Evolutionary conservation across 2,329 filamentous ascomycete genomes (phyloP).

Genomic region (Apiospora aurea): DNA sequence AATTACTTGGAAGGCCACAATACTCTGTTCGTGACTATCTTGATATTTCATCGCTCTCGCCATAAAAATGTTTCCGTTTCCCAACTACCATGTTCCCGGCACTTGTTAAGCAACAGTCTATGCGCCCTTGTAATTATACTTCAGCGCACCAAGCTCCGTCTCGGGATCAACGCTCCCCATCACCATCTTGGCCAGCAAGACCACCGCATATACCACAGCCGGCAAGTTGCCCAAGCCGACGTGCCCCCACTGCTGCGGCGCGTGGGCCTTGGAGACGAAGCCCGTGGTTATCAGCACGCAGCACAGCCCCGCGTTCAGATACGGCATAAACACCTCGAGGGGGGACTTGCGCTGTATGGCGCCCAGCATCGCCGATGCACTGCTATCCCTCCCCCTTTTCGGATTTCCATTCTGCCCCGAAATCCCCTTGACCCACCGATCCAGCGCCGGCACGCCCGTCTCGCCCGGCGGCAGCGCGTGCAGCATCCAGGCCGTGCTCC

Average conservation of each 20-base stretch:
- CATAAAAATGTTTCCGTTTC: not conserved
- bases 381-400: not conserved
- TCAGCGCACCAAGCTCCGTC: slow-evolving; percentile 66
- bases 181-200: slow-evolving; percentile 68
- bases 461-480: slow-evolving; percentile 59
- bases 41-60: not conserved
- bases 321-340: slow-evolving; percentile 65
- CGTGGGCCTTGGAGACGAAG: slow-evolving; percentile 41
- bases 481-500: slow-evolving; percentile 68
- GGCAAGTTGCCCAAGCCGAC: slow-evolving; percentile 60
- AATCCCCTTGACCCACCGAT: slow-evolving; percentile 25
- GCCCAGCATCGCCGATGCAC: not conserved
- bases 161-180: slow-evolving; percentile 75
- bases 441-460: slow-evolving; percentile 55
- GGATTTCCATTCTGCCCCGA: slow-evolving; percentile 22
- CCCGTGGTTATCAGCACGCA: slow-evolving; percentile 57
- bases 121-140: slow-evolving; percentile 73
- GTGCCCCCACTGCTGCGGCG: slow-evolving; percentile 38
- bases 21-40: not conserved
- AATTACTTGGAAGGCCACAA: too few species aligned
- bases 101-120: slow-evolving; percentile 40
- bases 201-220: slow-evolving; percentile 64
- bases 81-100: not conserved
- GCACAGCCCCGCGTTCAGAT: slow-evolving; percentile 66
- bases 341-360: slow-evolving; percentile 46